Evolutionary conservation across 192 early-diverging fungal species (phyloP).

Genomic region (Podochytrium sp.): DNA sequence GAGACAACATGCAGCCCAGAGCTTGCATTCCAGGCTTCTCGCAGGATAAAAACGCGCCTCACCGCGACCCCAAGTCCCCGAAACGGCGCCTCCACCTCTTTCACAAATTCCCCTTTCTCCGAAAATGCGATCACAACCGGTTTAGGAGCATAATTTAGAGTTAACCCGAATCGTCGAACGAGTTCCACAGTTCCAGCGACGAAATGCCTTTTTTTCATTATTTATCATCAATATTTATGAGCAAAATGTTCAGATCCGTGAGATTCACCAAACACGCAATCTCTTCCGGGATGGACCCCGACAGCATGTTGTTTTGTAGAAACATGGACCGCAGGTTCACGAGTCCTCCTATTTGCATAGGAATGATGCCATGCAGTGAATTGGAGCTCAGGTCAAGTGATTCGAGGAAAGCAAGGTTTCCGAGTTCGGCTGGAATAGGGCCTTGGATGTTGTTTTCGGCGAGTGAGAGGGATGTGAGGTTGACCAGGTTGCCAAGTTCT

Average conservation of each 20-base stretch:
- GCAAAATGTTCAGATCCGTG: neutral
- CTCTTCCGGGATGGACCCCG: conserved; percentile 18
- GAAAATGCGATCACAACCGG: too few species aligned
- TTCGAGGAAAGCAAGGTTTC: neutral
- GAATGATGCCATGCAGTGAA: conserved; percentile 13
- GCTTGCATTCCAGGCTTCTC: too few species aligned
- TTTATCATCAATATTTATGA: too few species aligned
- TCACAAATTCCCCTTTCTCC: too few species aligned
- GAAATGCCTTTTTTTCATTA: too few species aligned
- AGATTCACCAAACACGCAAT: neutral
- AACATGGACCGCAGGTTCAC: conserved; percentile 7
- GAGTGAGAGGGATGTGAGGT: conserved; percentile 10
- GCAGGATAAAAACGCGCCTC: too few species aligned
- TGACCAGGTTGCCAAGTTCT: neutral
- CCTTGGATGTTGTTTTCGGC: conserved; percentile 16
- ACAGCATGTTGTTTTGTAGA: conserved; percentile 19
- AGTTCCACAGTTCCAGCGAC: too few species aligned
- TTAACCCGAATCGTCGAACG: too few species aligned
- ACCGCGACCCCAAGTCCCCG: too few species aligned
- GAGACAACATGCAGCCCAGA: too few species aligned
- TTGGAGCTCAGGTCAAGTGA: neutral
- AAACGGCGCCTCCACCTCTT: too few species aligned
- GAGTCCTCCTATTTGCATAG: conserved; percentile 2
- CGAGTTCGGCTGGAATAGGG: neutral
- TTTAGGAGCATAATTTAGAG: too few species aligned